phyloP scores from a whole-genome alignment of 441 rosid genomes.

The Hura crepitans region DNA sequence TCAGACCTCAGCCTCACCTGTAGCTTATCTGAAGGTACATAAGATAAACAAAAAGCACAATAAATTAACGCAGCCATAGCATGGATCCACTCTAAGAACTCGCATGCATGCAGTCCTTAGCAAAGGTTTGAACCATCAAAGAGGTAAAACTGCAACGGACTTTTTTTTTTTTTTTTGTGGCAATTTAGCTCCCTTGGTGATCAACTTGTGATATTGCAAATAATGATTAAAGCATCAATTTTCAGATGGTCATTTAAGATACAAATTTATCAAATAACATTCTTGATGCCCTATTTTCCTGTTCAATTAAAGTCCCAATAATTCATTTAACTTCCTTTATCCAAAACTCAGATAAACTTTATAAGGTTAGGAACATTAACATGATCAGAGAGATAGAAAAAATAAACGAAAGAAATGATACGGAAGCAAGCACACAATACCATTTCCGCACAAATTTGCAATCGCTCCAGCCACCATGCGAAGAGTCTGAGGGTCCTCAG shows the following conservation, averaged over 20 bases:
- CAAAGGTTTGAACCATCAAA: neutral
- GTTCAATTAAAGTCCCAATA: neutral
- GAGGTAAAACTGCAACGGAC: neutral
- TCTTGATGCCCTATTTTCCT: neutral
- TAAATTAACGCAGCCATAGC: neutral
- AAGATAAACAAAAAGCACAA: neutral
- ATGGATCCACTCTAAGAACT: constrained; percentile 1
- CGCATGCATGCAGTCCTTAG: neutral
- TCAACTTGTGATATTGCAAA: neutral
- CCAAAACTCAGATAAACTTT: neutral
- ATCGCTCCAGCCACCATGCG: constrained; percentile 99
- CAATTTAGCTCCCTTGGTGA: neutral
- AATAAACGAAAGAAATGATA: too few relatives aligned
- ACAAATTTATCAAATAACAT: neutral
- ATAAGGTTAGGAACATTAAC: too few relatives aligned
- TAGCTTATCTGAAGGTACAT: constrained; percentile 54
- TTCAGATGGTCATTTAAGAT: neutral
- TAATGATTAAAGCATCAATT: neutral
- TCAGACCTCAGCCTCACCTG: constrained; percentile 78
- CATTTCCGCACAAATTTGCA: constrained; percentile 95
- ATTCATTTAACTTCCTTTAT: constrained; percentile 3
- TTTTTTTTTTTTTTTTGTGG: neutral
- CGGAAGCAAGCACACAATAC: constrained; percentile 44
- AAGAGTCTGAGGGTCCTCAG: constrained; percentile 91
- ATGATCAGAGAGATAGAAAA: too few relatives aligned